Conservation (phyloP, 1,284 basidiomycete genomes). For the Cryptococcus depauperatus region DNA sequence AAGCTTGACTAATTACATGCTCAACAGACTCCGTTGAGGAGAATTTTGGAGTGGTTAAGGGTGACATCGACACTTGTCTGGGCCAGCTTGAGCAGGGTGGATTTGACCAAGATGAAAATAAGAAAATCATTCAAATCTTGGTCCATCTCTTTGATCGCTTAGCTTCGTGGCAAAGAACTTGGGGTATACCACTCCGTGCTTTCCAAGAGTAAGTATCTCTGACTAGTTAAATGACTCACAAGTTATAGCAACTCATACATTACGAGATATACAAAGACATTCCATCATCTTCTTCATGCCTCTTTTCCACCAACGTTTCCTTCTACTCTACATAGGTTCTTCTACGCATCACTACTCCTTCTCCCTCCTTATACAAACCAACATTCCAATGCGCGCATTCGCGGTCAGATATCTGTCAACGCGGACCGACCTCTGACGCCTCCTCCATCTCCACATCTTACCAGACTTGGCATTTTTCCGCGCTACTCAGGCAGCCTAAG, state of each 20-base stretch:
- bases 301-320: not conserved
- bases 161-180: slow-evolving; percentile 31
- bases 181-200: slow-evolving; percentile 2
- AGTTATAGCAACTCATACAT: not conserved
- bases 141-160: slow-evolving; percentile 34
- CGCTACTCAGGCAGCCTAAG: slow-evolving; percentile 76
- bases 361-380: not conserved
- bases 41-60: not conserved
- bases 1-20: too few species aligned
- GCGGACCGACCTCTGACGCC: too few species aligned
- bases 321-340: not conserved
- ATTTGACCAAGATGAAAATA: not conserved
- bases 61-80: too few species aligned
- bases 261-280: not conserved
- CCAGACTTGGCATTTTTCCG: slow-evolving; percentile 67
- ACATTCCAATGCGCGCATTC: too few species aligned
- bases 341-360: not conserved
- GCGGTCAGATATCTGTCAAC: too few species aligned
- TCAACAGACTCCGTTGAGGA: too few species aligned
- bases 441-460: slow-evolving; percentile 48
- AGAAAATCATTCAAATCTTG: slow-evolving; percentile 17
- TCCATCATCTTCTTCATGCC: not conserved
- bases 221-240: too few species aligned
- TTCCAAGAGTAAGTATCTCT: slow-evolving; percentile 33
- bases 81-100: not conserved